Base-by-base conservation (phyloP, 1,284 basidiomycete genomes). In the Sanghuangporus sanghuang region DNA sequence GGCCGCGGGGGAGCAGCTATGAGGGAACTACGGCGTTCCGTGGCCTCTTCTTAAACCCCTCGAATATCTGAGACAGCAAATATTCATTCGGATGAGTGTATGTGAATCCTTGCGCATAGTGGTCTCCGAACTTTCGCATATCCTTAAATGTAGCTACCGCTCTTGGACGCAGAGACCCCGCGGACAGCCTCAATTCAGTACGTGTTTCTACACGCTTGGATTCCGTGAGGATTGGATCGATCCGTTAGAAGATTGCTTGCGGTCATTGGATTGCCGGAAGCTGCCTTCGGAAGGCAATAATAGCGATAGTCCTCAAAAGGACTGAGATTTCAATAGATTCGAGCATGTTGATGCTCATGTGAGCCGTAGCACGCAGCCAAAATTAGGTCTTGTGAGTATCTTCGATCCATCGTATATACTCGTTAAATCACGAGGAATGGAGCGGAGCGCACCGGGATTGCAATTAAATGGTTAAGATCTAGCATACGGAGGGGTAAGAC, bases 401-500 rank as follows among this genome's bases (percentile, higher is more conserved):
- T 3, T 12, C 39, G 21, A 18, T 18, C 39, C n/a, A 54, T 54
- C 53, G 46, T 50, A 35, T 18, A 50, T 23, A 14, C 21, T 52
- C 59, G n/a, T 35, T 3, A 32, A 32, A 27, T 61, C 36, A 23
- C n/a, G 21, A 21, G 16, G 12, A 54, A 36, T 39, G 38, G n/a
- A 35, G 46, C 5, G 23, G 4, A 36, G 44, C 7, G 23, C 23
- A 35, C n/a, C 36, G 49, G 36, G n/a, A 40, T 32, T 39, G 32
- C 18, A 6, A 55, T 55, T 55, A 46, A 27, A 49, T 56, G 36
- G 32, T 54, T 48, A n/a, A 46, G 46, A 21, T 23, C 18, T 63
- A 63, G 49, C 56, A 40, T 59, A 66, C 54, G 38, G 42, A 32
- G 52, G 11, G 11, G 39, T 36, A 60, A 44, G 40, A 42, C 6